These are phyloP conservation scores for Aspergillus funiculosus DNA, from an alignment of 495 filamentous ascomycete genomes.

Conservation along the genomic window DNA sequence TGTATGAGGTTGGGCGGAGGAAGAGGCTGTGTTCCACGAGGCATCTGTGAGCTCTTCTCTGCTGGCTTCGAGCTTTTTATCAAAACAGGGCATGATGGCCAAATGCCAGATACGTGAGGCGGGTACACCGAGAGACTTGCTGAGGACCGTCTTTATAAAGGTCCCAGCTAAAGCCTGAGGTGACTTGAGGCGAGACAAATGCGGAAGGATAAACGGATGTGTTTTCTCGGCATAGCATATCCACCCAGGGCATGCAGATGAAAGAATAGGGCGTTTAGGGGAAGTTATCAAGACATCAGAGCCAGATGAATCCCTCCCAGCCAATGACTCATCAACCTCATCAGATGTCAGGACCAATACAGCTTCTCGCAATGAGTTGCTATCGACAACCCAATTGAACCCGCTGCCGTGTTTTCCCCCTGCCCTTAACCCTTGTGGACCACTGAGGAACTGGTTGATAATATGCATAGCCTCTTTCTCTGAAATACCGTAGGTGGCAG, in stretches of 20 bases:
- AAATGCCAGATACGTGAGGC: constrained; percentile 88
- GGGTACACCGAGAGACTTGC: constrained; percentile 59
- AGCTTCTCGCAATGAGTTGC: constrained; percentile 70
- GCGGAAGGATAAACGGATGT: constrained; percentile 84
- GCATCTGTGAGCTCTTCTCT: constrained; percentile 83
- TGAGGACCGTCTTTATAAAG: constrained; percentile 76
- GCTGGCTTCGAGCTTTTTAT: constrained; percentile 96
- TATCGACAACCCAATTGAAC: constrained; percentile 86
- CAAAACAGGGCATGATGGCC: constrained; percentile 96
- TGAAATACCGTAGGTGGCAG: constrained; percentile 69
- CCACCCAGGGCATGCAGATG: constrained; percentile 93
- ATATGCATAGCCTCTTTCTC: constrained; percentile 70
- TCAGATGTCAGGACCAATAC: constrained; percentile 75
- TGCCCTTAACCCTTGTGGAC: constrained; percentile 57
- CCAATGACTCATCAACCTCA: constrained; percentile 53
- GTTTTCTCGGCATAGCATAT: constrained; percentile 98
- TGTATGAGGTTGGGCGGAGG: constrained; percentile 31
- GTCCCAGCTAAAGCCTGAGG: constrained; percentile 90
- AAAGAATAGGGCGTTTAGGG: constrained; percentile 69
- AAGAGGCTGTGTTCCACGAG: constrained; percentile 51
- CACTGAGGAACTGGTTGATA: constrained; percentile 74
- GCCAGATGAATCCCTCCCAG: constrained; percentile 17
- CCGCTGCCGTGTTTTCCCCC: constrained; percentile 66
- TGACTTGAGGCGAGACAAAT: constrained; percentile 86
- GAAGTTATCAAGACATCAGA: constrained; percentile 15